These are phyloP conservation scores for Linnemannia hyalina DNA, from an alignment of 192 early-diverging fungal species.

Conservation along the genomic window DNA sequence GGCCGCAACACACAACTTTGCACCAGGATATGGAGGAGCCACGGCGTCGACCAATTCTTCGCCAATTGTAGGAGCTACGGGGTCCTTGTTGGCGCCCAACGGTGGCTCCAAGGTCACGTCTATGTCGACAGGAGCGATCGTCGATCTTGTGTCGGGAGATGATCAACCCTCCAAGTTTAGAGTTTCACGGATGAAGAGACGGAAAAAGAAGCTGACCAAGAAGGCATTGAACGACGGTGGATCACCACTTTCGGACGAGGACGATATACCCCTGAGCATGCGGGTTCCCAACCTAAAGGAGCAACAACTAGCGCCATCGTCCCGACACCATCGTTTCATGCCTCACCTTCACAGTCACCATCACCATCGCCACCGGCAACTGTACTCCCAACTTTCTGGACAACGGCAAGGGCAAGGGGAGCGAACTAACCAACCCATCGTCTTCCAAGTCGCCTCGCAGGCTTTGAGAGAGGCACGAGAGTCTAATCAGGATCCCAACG, in stretches of 20 bases:
- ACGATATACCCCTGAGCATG: not conserved
- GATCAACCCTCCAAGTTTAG: slow-evolving; percentile 12
- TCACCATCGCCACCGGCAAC: not conserved
- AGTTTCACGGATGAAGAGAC: slow-evolving; percentile 26
- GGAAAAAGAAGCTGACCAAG: slow-evolving; percentile 1
- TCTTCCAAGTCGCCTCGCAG: not conserved
- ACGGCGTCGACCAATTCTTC: not conserved
- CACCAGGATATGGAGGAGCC: not conserved
- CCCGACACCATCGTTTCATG: not conserved
- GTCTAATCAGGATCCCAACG: slow-evolving; percentile 21
- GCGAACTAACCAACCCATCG: not conserved
- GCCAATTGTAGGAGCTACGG: not conserved
- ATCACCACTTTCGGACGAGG: not conserved
- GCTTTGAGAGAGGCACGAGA: slow-evolving; percentile 26
- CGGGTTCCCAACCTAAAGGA: not conserved
- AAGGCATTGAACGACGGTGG: not conserved
- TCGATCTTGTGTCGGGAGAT: not conserved
- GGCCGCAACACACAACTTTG: not conserved
- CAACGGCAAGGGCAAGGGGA: not conserved
- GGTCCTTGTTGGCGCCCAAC: not conserved
- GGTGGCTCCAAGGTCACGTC: not conserved
- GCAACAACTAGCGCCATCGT: not conserved
- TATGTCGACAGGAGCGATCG: not conserved
- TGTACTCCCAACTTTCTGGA: not conserved
- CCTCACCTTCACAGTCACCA: slow-evolving; percentile 16